A percentile compares a stretch with the other conserved stretches of the same genome.
These are phyloP conservation scores for Sporothrix euskadiensis DNA, from an alignment of 2,329 filamentous ascomycete species.

Conservation along the genomic window DNA sequence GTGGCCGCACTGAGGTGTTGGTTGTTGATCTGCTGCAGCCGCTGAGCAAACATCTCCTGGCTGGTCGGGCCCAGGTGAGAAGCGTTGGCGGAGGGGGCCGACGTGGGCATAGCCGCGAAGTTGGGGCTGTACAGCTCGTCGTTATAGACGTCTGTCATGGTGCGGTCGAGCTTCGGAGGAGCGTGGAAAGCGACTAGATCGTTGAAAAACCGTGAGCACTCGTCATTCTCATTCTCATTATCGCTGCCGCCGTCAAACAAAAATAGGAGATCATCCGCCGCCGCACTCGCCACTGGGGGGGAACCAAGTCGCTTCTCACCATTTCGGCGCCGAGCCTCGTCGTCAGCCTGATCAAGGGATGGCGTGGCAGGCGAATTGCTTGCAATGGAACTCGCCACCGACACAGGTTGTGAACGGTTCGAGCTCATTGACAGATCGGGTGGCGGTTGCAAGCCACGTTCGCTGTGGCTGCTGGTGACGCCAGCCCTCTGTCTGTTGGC, in stretches of 20 bases:
- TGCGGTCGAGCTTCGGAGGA: slow-evolving; percentile 77
- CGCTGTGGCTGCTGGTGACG: slow-evolving; percentile 35
- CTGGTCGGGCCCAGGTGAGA: slow-evolving; percentile 50
- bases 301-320: slow-evolving; percentile 47
- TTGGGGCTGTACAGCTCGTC: slow-evolving; percentile 82
- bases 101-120: slow-evolving; percentile 59
- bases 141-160: slow-evolving; percentile 80
- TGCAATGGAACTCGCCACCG: slow-evolving; percentile 58
- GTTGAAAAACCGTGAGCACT: slow-evolving; percentile 66
- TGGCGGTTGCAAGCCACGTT: slow-evolving; percentile 48
- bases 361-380: slow-evolving; percentile 63
- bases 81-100: slow-evolving; percentile 50
- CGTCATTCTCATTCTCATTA: slow-evolving; percentile 43
- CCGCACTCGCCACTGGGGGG: neutral
- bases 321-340: slow-evolving; percentile 53
- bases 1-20: slow-evolving; percentile 62
- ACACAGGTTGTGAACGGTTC: slow-evolving; percentile 52
- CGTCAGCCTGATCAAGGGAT: slow-evolving; percentile 49
- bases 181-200: slow-evolving; percentile 58
- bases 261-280: slow-evolving; percentile 25
- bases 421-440: slow-evolving; percentile 47
- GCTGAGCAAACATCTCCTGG: slow-evolving; percentile 69
- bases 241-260: slow-evolving; percentile 34
- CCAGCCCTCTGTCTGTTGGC: slow-evolving; percentile 41
- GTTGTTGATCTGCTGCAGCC: slow-evolving; percentile 75